Conservation (phyloP, 23 red algal species). For the Cyanidiococcus yangmingshanensis region DNA sequence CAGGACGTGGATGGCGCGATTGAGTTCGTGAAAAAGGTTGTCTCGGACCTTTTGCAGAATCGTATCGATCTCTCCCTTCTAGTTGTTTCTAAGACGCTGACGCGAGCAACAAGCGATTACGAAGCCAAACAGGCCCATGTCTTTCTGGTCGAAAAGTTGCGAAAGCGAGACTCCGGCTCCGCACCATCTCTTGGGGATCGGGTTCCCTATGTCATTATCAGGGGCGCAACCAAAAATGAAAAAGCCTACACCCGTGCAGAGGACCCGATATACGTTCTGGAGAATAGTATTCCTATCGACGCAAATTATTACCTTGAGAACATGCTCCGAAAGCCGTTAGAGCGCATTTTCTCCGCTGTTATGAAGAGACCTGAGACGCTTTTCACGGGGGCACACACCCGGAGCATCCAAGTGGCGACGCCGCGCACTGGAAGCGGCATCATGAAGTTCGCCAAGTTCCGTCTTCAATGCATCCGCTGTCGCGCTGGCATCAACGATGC, state of each 20-base stretch:
- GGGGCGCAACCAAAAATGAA: conserved; percentile 47
- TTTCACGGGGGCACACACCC: conserved; percentile 87
- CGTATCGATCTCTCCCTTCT: conserved; percentile 91
- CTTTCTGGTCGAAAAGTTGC: conserved; percentile 79
- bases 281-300: conserved; percentile 86
- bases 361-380: conserved; percentile 37
- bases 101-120: conserved; percentile 62
- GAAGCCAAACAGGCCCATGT: conserved; percentile 89
- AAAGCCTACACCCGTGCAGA: conserved; percentile 80
- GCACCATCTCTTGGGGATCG: conserved; percentile 86
- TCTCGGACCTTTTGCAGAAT: conserved; percentile 88
- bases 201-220: conserved; percentile 88
- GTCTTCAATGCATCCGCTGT: conserved; percentile 76
- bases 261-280: conserved; percentile 83
- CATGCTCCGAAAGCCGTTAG: conserved; percentile 94
- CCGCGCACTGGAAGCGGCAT: conserved; percentile 48
- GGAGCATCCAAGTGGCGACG: conserved; percentile 60
- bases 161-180: conserved; percentile 60
- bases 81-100: conserved; percentile 81
- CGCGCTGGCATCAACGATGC: conserved; percentile 37
- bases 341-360: conserved; percentile 89
- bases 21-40: conserved; percentile 62
- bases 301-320: conserved; percentile 92
- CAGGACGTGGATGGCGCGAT: conserved; percentile 70
- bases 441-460: conserved; percentile 62